A percentile compares a stretch with the other conserved stretches of the same genome.
phyloP scores from a whole-genome alignment of 2,329 filamentous ascomycete species.

The Fusarium siculi region DNA sequence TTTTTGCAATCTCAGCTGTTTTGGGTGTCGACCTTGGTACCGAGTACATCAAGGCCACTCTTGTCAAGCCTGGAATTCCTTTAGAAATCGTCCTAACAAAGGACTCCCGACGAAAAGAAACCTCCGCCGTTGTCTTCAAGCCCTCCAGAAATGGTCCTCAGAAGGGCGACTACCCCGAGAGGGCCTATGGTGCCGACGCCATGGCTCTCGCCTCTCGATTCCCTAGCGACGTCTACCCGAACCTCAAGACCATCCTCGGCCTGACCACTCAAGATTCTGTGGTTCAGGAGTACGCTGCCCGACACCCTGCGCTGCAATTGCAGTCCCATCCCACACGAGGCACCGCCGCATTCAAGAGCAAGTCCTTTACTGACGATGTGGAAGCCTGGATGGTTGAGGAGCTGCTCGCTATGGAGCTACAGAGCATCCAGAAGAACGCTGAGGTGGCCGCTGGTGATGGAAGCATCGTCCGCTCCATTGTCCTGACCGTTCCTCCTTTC shows the following conservation, averaged over 20 bases:
- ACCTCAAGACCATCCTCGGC: conserved; percentile 91
- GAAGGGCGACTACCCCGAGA: conserved; percentile 80
- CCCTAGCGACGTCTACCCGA: conserved; percentile 92
- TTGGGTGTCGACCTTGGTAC: conserved; percentile 94
- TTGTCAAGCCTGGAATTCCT: conserved; percentile 96
- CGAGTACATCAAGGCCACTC: conserved; percentile 93
- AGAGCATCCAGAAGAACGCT: conserved; percentile 90
- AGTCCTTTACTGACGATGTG: conserved; percentile 68
- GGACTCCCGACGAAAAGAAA: conserved; percentile 96
- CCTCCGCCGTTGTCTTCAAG: conserved; percentile 92
- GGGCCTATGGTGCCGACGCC: conserved; percentile 92
- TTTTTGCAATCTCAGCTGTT: conserved; percentile 74
- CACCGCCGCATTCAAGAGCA: conserved; percentile 86
- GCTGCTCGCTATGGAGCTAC: conserved; percentile 93
- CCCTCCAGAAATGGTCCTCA: conserved; percentile 74
- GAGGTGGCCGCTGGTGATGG: conserved; percentile 83
- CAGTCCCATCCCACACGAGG: conserved; percentile 68
- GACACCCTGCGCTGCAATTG: conserved; percentile 83
- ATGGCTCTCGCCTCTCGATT: conserved; percentile 87
- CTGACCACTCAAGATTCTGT: conserved; percentile 69
- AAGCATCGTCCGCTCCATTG: conserved; percentile 78
- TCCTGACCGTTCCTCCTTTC: conserved; percentile 90
- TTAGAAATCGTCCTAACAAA: conserved; percentile 98
- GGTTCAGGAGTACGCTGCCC: conserved; percentile 75
- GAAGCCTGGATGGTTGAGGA: conserved; percentile 87